These are phyloP conservation scores for Metarhizium album DNA, from an alignment of 2,329 filamentous ascomycete genomes.

Conservation along the genomic window DNA sequence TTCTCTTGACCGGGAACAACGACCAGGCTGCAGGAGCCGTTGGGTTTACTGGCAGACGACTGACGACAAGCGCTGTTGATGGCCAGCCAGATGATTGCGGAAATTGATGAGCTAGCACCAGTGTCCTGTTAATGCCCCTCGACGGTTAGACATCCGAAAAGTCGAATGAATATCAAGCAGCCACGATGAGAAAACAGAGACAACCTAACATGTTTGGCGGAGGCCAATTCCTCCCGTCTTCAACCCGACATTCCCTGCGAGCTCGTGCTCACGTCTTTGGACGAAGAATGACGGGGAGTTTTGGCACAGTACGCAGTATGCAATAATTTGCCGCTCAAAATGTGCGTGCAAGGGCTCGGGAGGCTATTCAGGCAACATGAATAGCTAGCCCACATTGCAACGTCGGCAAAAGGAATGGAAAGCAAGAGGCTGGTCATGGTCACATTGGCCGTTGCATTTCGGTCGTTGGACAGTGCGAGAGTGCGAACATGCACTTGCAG, in stretches of 20 bases:
- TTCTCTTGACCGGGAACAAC: too few species aligned
- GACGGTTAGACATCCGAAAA: not conserved
- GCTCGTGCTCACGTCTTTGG: not conserved
- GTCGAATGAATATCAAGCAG: not conserved
- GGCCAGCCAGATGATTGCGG: too few species aligned
- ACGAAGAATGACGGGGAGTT: not conserved
- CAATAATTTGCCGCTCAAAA: not conserved
- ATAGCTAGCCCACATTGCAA: not conserved
- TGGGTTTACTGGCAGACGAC: too few species aligned
- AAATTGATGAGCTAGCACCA: not conserved
- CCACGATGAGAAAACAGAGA: not conserved
- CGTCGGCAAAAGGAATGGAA: not conserved
- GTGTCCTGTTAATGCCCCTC: not conserved
- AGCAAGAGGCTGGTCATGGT: not conserved
- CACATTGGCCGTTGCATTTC: not conserved
- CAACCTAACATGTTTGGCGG: too few species aligned
- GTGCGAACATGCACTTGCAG: not conserved
- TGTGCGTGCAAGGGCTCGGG: not conserved
- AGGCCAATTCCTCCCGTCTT: not conserved
- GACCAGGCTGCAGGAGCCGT: too few species aligned
- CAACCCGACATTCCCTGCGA: not conserved
- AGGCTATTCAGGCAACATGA: not conserved
- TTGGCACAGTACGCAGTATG: not conserved
- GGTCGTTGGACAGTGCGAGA: not conserved
- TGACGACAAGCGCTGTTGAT: too few species aligned